Evolutionary conservation across 352 stramenopile species (phyloP).

Genomic region (Saprolegnia diclina): DNA sequence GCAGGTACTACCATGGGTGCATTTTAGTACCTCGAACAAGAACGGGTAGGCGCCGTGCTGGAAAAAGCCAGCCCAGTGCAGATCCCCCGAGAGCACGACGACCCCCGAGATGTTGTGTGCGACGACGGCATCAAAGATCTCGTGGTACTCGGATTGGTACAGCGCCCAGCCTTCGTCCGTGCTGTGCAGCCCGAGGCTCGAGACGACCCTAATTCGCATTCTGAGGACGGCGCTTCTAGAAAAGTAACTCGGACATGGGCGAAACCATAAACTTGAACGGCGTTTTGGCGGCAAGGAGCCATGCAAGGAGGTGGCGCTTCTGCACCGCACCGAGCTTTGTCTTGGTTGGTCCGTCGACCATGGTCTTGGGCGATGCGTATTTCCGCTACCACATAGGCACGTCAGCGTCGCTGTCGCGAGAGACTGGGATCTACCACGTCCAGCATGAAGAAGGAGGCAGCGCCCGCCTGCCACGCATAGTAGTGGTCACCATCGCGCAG

Average conservation of each 20-base stretch:
- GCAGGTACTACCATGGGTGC: background rate
- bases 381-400: constrained; percentile 18
- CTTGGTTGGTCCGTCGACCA: background rate
- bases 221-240: too few species aligned
- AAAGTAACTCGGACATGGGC: background rate
- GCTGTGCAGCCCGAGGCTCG: background rate
- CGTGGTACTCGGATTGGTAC: constrained; percentile 11
- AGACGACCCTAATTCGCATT: constrained; percentile 2
- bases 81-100: constrained; percentile 16
- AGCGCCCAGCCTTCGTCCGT: constrained; percentile 15
- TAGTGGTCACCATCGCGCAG: constrained; percentile 6
- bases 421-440: constrained; percentile 4
- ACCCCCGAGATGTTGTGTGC: constrained; percentile 17
- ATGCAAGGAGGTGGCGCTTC: background rate
- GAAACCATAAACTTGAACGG: constrained; percentile 20
- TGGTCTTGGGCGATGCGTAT: constrained; percentile 11
- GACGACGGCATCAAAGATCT: background rate
- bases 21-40: constrained; percentile 15
- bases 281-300: background rate
- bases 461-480: constrained; percentile 7
- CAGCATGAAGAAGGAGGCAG: constrained; percentile 21
- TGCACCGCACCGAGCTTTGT: constrained; percentile 12
- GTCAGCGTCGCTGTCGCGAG: background rate
- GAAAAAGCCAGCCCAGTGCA: constrained; percentile 18
- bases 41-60: constrained; percentile 6